Conservation (phyloP, 139 green algal genomes). For the Picochlorum sp. region DNA sequence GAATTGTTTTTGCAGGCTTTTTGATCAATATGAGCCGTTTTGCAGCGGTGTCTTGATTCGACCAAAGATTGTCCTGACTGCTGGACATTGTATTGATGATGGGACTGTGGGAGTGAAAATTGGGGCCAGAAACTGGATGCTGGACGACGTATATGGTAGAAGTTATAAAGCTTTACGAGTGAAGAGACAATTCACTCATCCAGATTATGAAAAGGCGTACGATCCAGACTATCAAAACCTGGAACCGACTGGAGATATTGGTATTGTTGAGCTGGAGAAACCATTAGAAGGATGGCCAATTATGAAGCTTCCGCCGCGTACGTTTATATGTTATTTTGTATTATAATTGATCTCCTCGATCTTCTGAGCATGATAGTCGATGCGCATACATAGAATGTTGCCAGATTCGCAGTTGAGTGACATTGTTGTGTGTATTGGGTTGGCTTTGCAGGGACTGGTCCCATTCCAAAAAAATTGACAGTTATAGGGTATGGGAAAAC, state of each 20-base stretch:
- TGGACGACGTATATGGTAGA: conserved; percentile 2
- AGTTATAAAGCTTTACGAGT: not conserved
- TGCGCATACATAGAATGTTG: not conserved
- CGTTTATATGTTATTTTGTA: not conserved
- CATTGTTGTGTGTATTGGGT: no score
- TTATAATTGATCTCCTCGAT: not conserved
- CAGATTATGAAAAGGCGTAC: conserved; percentile 2
- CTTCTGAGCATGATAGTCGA: not conserved
- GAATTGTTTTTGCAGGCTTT: not conserved
- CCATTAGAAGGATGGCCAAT: not conserved
- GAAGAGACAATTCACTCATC: not conserved
- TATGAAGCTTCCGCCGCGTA: not conserved
- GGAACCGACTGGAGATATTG: conserved; percentile 2
- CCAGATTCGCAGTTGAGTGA: no score
- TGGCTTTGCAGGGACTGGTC: no score
- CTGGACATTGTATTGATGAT: not conserved
- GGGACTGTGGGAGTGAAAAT: not conserved
- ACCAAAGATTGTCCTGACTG: not conserved
- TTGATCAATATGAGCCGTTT: not conserved
- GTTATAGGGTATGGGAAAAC: conserved; percentile 4
- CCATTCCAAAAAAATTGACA: not conserved
- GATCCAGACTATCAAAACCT: not conserved
- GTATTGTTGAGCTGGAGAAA: not conserved
- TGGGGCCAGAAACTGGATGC: not conserved
- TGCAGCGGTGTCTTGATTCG: not conserved